Evolutionary conservation across 176 grass and related monocot species (phyloP).

Genomic region (Eleusine coracana): DNA sequence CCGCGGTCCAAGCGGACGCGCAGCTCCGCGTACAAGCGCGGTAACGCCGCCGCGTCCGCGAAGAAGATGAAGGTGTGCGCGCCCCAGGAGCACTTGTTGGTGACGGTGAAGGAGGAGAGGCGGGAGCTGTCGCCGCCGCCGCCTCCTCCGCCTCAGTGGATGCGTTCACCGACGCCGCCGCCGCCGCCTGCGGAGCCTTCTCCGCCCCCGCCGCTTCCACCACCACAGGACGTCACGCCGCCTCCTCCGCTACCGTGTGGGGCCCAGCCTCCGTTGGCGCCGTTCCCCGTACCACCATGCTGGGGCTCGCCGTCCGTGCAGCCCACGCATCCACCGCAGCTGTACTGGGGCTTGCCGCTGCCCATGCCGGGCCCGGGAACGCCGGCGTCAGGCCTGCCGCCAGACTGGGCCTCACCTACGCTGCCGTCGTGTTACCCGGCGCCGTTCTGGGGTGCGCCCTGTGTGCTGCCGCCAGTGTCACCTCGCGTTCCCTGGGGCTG

Average conservation of each 20-base stretch:
- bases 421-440: conserved; percentile 34
- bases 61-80: not conserved
- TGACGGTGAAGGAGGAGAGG: conserved; percentile 20
- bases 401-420: conserved; percentile 14
- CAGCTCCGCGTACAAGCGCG: conserved; percentile 20
- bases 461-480: conserved; percentile 22
- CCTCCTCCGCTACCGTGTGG: not conserved
- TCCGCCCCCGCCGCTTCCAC: not conserved
- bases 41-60: not conserved
- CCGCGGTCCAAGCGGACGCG: conserved; percentile 48
- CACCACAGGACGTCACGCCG: not conserved
- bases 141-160: conserved; percentile 12
- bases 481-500: conserved; percentile 10
- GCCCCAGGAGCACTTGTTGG: not conserved
- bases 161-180: conserved; percentile 38
- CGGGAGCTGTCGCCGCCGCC: conserved; percentile 11
- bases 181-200: not conserved
- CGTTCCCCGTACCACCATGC: not conserved
- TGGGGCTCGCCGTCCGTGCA: not conserved
- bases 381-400: conserved; percentile 1
- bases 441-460: conserved; percentile 39
- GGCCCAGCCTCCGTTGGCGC: conserved; percentile 12
- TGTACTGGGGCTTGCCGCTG: conserved; percentile 47
- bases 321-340: not conserved
- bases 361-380: conserved; percentile 9